Evolutionary conservation across 805 yeast genomes (phyloP).

Genomic region (Wickerhamomyces chaumierensis): DNA sequence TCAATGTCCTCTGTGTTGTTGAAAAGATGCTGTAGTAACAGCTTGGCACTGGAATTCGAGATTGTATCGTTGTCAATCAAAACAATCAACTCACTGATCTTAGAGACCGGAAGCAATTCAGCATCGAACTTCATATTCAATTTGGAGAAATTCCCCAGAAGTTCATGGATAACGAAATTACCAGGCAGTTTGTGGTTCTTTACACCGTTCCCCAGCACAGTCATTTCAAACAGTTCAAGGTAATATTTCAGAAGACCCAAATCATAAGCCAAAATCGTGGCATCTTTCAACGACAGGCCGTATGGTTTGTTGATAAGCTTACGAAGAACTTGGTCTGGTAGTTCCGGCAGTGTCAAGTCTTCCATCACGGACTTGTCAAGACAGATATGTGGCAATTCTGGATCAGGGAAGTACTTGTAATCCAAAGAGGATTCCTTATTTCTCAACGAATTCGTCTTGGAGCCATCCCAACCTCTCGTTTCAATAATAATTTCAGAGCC

Average conservation of each 20-base stretch:
- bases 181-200: slow-evolving; percentile 33
- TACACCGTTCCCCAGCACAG: slow-evolving; percentile 13
- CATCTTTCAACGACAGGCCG: slow-evolving; percentile 57
- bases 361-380: slow-evolving; percentile 32
- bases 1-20: slow-evolving; percentile 30
- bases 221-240: slow-evolving; percentile 25
- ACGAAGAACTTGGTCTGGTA: slow-evolving; percentile 50
- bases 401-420: slow-evolving; percentile 91
- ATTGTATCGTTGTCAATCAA: slow-evolving; percentile 33
- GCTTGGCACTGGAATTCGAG: slow-evolving; percentile 59
- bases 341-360: slow-evolving; percentile 39
- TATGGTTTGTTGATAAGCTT: slow-evolving; percentile 39
- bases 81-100: slow-evolving; percentile 43
- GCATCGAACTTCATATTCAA: slow-evolving; percentile 26
- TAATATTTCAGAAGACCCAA: slow-evolving; percentile 43
- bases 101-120: slow-evolving; percentile 25
- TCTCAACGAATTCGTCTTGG: slow-evolving; percentile 53
- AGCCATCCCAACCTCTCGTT: slow-evolving; percentile 91
- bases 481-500: slow-evolving; percentile 31
- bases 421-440: slow-evolving; percentile 75
- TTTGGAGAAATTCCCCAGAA: slow-evolving; percentile 58
- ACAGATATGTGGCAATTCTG: slow-evolving; percentile 60
- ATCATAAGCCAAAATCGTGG: slow-evolving; percentile 51
- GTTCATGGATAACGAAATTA: slow-evolving; percentile 78
- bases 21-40: slow-evolving; percentile 51